phyloP scores from a whole-genome alignment of 345 rosid species.

The Punica granatum region DNA sequence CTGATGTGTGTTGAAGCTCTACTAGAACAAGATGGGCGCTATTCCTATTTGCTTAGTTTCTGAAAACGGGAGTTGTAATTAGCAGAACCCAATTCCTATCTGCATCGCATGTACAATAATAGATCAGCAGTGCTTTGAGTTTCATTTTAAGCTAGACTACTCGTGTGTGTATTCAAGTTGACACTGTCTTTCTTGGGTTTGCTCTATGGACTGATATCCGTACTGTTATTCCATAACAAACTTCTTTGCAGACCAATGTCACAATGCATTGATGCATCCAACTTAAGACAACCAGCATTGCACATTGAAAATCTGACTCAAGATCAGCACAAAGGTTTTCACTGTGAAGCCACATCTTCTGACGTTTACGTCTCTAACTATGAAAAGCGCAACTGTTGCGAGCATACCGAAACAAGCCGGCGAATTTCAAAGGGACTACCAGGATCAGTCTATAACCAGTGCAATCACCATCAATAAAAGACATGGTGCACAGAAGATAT shows the following conservation, averaged over 20 bases:
- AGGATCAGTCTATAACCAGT: not conserved
- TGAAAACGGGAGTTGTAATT: not conserved
- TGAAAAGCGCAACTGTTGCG: not conserved
- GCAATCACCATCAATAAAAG: not conserved
- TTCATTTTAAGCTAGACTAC: not conserved
- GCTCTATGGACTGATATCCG: not conserved
- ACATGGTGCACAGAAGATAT: not conserved
- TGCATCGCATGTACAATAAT: not conserved
- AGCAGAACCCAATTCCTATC: not conserved
- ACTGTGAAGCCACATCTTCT: too few species aligned
- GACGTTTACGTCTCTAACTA: too few species aligned
- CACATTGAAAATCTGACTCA: not conserved
- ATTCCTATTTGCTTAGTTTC: not conserved
- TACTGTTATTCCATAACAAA: too few species aligned
- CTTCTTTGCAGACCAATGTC: too few species aligned
- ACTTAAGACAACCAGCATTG: not conserved
- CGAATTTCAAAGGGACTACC: not conserved
- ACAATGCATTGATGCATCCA: too few species aligned
- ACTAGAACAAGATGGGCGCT: not conserved
- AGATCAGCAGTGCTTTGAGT: not conserved
- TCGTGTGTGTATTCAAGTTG: not conserved
- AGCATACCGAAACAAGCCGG: not conserved
- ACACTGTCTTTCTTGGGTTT: not conserved
- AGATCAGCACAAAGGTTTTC: too few species aligned
- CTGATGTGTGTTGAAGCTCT: not conserved